A percentile compares a stretch with the other conserved stretches of the same genome.
phyloP scores from a whole-genome alignment of 805 yeast genomes.

The Metschnikowia santaceciliae region DNA sequence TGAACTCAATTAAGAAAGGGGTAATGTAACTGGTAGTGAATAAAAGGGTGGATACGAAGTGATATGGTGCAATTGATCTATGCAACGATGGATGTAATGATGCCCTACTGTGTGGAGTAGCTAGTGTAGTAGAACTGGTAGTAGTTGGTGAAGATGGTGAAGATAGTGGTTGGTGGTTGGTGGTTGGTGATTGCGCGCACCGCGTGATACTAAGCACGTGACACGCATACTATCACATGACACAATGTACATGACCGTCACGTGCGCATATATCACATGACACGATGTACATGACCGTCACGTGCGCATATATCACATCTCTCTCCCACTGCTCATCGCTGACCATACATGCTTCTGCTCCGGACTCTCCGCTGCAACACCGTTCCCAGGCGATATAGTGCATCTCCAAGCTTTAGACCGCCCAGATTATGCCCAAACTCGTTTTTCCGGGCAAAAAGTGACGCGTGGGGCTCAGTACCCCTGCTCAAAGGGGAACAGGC shows the following conservation, averaged over 20 bases:
- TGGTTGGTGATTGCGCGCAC: not conserved
- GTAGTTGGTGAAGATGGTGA: not conserved
- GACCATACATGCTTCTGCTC: conserved; percentile 1
- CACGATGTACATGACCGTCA: too few species aligned
- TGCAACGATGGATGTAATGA: too few species aligned
- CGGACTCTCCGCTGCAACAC: not conserved
- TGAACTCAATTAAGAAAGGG: too few species aligned
- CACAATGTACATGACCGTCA: too few species aligned
- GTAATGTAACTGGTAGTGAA: too few species aligned
- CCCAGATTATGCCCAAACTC: not conserved
- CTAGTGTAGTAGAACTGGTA: too few species aligned
- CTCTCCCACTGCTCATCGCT: not conserved
- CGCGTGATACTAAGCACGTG: too few species aligned
- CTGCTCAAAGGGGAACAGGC: not conserved
- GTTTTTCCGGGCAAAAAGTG: not conserved
- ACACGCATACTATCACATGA: too few species aligned
- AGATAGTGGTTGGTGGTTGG: not conserved
- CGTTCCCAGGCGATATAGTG: not conserved
- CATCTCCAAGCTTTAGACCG: too few species aligned
- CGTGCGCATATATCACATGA: not conserved
- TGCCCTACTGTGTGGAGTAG: too few species aligned
- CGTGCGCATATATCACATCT: not conserved
- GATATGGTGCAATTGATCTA: too few species aligned
- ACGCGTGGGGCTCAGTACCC: not conserved
- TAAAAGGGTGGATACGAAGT: too few species aligned